phyloP scores from a whole-genome alignment of 306 rosid genomes.

The Glycine soja region DNA sequence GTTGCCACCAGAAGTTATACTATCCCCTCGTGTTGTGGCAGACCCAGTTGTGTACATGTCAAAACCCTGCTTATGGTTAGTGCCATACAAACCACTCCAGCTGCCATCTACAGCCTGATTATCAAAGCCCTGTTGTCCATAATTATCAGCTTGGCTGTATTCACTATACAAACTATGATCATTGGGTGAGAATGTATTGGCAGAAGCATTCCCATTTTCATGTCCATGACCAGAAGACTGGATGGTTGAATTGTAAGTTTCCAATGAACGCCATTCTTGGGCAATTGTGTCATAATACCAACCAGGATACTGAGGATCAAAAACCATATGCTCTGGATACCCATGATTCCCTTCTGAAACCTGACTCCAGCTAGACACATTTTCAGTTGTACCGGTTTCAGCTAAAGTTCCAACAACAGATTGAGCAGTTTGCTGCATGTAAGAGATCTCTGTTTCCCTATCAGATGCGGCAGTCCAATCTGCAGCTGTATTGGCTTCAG shows the following conservation, averaged over 20 bases:
- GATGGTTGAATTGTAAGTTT: slow-evolving; percentile 58
- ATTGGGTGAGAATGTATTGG: too few relatives aligned
- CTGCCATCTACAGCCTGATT: slow-evolving; percentile 60
- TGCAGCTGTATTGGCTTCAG: slow-evolving; percentile 46
- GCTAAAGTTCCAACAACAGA: slow-evolving; percentile 61
- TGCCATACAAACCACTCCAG: slow-evolving; percentile 56
- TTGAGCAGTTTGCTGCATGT: slow-evolving; percentile 66
- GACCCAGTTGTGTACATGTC: slow-evolving; percentile 53
- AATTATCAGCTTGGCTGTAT: slow-evolving; percentile 51
- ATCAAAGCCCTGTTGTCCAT: slow-evolving; percentile 52
- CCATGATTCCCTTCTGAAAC: slow-evolving; percentile 59
- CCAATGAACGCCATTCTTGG: slow-evolving; percentile 77
- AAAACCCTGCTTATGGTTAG: slow-evolving; percentile 57
- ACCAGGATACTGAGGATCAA: slow-evolving; percentile 84
- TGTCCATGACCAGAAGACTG: slow-evolving; percentile 50
- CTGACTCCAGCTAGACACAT: slow-evolving; percentile 60
- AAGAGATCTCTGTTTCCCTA: slow-evolving; percentile 55
- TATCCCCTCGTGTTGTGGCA: slow-evolving; percentile 45
- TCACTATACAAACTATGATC: slow-evolving; percentile 49
- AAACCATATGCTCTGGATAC: slow-evolving; percentile 79
- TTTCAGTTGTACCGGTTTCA: slow-evolving; percentile 59
- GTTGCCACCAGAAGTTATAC: slow-evolving; percentile 53
- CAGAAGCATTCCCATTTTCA: slow-evolving; percentile 56
- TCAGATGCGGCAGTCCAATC: slow-evolving; percentile 59
- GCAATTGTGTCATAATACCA: slow-evolving; percentile 82